These are phyloP conservation scores for Mastigamoeba balamuthi DNA, from an alignment of 78 protist genomes.

Conservation along the genomic window DNA sequence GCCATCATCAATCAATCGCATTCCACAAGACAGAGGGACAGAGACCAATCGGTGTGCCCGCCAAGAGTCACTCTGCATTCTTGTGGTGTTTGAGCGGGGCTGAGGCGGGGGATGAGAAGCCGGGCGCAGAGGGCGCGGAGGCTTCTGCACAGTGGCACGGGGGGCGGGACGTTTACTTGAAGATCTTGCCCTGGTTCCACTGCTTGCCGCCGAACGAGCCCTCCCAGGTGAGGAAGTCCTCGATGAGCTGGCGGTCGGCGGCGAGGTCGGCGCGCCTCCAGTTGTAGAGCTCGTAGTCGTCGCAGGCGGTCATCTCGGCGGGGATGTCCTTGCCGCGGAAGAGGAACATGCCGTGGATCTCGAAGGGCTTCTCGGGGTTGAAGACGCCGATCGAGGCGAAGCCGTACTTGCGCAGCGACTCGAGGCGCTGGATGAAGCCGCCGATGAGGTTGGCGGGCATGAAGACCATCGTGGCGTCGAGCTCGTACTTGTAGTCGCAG, in stretches of 20 bases:
- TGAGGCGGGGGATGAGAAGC: too few relatives aligned
- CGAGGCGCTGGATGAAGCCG: slow-evolving; percentile 67
- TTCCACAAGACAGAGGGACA: too few relatives aligned
- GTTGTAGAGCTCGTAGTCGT: slow-evolving; percentile 50
- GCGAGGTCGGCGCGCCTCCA: slow-evolving; percentile 27
- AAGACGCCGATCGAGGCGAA: slow-evolving; percentile 41
- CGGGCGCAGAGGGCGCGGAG: too few relatives aligned
- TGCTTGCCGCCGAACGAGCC: slow-evolving; percentile 15
- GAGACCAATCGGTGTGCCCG: too few relatives aligned
- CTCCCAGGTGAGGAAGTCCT: slow-evolving; percentile 59
- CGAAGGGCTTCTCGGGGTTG: slow-evolving; percentile 26
- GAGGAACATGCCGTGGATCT: slow-evolving; percentile 42
- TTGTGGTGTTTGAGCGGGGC: too few relatives aligned
- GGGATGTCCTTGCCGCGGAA: slow-evolving; percentile 56
- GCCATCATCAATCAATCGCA: too few relatives aligned
- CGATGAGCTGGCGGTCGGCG: slow-evolving; percentile 14
- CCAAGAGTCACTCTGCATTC: too few relatives aligned
- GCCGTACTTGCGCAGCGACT: slow-evolving; percentile 65
- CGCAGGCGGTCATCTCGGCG: slow-evolving; percentile 45
- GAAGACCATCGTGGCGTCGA: slow-evolving; percentile 30
- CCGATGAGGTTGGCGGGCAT: slow-evolving; percentile 60
- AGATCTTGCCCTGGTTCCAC: slow-evolving; percentile 61
- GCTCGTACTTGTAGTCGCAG: slow-evolving; percentile 51
- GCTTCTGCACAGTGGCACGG: too few relatives aligned
- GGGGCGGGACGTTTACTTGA: slow-evolving; percentile 66